Percentiles rank a stretch among this genome's conserved stretches.
phyloP scores from a whole-genome alignment of 2,329 filamentous ascomycete genomes.

The Dactylellina haptotyla region DNA sequence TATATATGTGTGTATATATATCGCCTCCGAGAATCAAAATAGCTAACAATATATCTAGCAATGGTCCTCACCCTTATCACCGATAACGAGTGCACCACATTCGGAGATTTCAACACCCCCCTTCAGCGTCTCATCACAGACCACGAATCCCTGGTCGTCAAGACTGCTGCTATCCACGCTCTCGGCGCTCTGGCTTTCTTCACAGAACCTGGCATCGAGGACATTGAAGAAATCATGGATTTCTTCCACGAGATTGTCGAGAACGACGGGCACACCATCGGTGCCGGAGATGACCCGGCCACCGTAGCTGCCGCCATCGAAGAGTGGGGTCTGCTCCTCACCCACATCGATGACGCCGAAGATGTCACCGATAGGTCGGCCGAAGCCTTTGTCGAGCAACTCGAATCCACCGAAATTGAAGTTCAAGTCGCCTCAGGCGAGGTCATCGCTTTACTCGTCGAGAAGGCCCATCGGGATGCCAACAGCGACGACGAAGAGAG shows the following conservation, averaged over 20 bases:
- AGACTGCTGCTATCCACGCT: conserved; percentile 77
- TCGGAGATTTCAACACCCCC: conserved; percentile 69
- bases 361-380: conserved; percentile 76
- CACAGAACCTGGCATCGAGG: conserved; percentile 75
- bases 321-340: conserved; percentile 83
- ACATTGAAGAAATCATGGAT: conserved; percentile 76
- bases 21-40: neutral
- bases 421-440: conserved; percentile 82
- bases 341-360: conserved; percentile 78
- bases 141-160: conserved; percentile 72
- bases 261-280: conserved; percentile 78
- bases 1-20: too few species aligned
- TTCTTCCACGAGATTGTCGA: conserved; percentile 81
- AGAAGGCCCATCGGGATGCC: conserved; percentile 71
- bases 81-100: conserved; percentile 72
- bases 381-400: conserved; percentile 84
- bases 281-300: conserved; percentile 74
- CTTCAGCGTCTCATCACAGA: conserved; percentile 74
- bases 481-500: conserved; percentile 64
- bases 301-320: conserved; percentile 79
- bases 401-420: conserved; percentile 76
- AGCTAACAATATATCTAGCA: conserved; percentile 61
- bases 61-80: conserved; percentile 77
- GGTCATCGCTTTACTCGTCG: conserved; percentile 84
- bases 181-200: conserved; percentile 78